Base-by-base conservation (phyloP, 805 yeast genomes). In the Nakazawaea molendinolei region DNA sequence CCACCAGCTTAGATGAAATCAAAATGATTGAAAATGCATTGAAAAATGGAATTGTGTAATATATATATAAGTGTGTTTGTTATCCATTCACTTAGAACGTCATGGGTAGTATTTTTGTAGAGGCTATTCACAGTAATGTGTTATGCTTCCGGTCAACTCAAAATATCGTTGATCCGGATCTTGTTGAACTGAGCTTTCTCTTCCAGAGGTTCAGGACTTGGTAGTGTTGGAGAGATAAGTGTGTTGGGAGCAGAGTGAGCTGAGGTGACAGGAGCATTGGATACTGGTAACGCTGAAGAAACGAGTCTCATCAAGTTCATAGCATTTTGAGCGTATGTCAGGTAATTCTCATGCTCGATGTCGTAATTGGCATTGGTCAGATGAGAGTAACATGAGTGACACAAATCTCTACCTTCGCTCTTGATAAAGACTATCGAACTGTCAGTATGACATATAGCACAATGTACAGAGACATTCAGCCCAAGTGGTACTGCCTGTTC, bases 1-100 rank as follows among this genome's bases (percentile, higher is more conserved):
- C 96, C 1, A 67, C 76, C 4, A 75, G 78, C 34, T 52, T 89
- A 39, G 83, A 71, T 5, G 96, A 89, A 44, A 83, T 87, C 5
- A 83, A 79, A 40, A 60, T 74, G 34, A 71, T 87, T 17, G 94
- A 86, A 52, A 61, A 57, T 19, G 63, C 73, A 15, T 58, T 82
- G 30, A 56, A 57, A 38, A 58, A 52, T 23, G 76, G 66, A 3
- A 56, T 57, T 37, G 21, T 54, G 23, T 53, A 38, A 39, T 13
- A 31, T 30, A 17, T 8, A 23, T 1, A 20, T 15, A 19, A 19
- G 31, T 15, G 18, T 25, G 26, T 22, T 23, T 22, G 4, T 5
- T 19, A 17, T n/a, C n/a, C n/a, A n/a, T n/a, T n/a, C n/a, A n/a
- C n/a, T n/a, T n/a, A n/a, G n/a, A n/a, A n/a, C n/a, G n/a, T n/a